Evolutionary conservation across 148 eudicot genomes (phyloP).

Genomic region (Simmondsia chinensis): DNA sequence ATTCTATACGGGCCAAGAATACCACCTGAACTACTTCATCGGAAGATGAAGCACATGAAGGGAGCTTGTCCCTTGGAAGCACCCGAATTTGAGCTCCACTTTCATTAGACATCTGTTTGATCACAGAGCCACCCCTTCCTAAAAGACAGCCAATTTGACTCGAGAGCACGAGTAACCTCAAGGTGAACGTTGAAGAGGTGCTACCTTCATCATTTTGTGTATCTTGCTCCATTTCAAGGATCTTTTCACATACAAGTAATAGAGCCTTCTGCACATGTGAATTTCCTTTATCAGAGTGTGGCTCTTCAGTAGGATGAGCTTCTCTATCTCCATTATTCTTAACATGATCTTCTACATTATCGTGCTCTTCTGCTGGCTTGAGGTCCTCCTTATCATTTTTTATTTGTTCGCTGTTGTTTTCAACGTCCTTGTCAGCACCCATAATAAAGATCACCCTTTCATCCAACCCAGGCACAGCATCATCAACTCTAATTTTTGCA

Average conservation of each 20-base stretch:
- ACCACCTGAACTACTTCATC: constrained; percentile 91
- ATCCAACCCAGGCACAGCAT: constrained; percentile 53
- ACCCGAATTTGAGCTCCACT: constrained; percentile 86
- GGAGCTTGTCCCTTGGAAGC: constrained; percentile 73
- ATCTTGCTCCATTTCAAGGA: constrained; percentile 45
- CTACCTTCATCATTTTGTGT: constrained; percentile 31
- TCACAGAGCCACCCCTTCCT: constrained; percentile 59
- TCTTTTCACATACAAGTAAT: constrained; percentile 53
- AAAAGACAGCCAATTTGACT: constrained; percentile 68
- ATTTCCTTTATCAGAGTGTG: constrained; percentile 32
- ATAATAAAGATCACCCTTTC: constrained; percentile 57
- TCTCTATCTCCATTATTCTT: constrained; percentile 28
- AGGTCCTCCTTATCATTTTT: constrained; percentile 29
- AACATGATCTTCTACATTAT: constrained; percentile 18
- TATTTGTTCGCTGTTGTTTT: constrained; percentile 21
- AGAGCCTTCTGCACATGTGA: constrained; percentile 65
- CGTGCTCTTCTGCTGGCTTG: constrained; percentile 27
- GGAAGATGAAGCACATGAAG: constrained; percentile 67
- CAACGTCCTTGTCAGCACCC: constrained; percentile 46
- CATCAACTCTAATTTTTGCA: constrained; percentile 66
- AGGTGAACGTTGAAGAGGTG: constrained; percentile 27
- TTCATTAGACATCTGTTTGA: constrained; percentile 68
- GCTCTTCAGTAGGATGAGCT: constrained; percentile 28
- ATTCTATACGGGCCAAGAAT: too few species aligned
- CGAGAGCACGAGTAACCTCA: constrained; percentile 73